Base-by-base conservation (phyloP, 306 rosid species). In the Prinsepia uniflora region DNA sequence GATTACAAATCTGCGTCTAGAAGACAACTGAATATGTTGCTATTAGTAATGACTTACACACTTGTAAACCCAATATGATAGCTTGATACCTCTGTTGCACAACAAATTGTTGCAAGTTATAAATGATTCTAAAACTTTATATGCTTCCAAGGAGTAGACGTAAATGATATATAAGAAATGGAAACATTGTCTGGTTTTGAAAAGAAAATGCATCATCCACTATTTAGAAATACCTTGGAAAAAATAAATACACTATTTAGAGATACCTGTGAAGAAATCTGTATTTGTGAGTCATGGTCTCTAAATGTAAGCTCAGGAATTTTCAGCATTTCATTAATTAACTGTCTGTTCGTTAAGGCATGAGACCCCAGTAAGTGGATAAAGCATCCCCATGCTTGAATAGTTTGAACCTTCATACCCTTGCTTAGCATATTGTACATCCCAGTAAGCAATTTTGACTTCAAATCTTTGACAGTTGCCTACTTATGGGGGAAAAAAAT, bases 331-430 rank as follows among this genome's bases (percentile, higher is more conserved):
- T 86, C 86, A 82, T 92, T 90, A 67, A 86, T 74, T 75, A 88
- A 84, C 71, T 78, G 84, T 63, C 86, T 86, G 73, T 81, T 84
- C 84, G 86, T 92, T 81, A 76, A 70, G 66, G 91, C 90, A 67
- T 82, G 81, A 75, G 86, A 81, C 65, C 96, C 96, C 52, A 90
- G 81, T 71, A 92, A 75, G 65, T 76, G 81, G 81, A 90, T 80
- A 84, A 86, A 92, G 96, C 96, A 92, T 59, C 96, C 89, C 96
- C 98, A 92, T 81, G 96, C 96, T 63, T 59, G 88, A 83, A 88
- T 80, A 48, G 90, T 72, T 70, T 79, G 91, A 85, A 87, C 78
- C 87, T 85, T 88, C 88, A 82, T 83, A 48, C 96, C 92, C n/a
- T 63, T 77, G 61, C 80, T 85, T 22, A 90, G 84, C 81, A 86